Base-by-base conservation (phyloP, 305 asterid genomes). In the Ajuga reptans region DNA sequence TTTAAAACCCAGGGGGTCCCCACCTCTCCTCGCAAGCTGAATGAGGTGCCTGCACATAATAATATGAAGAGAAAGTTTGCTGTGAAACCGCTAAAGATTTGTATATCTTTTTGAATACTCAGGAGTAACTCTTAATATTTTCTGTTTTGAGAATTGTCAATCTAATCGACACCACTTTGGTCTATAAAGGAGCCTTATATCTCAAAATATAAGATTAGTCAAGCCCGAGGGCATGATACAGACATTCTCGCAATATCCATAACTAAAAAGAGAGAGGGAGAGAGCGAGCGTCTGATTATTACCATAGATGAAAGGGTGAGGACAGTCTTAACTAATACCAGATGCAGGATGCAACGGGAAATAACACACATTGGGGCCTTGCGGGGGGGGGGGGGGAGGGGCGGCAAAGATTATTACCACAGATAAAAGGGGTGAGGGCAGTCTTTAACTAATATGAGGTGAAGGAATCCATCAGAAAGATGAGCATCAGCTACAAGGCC, bases 401-500 rank as follows among this genome's bases (percentile, higher is more conserved):
- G 75, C 31, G 33, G 5, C 12, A 8, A 66, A 24, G 15, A 47
- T 66, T 7, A 7, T 39, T 78, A 93, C 99, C 94, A 81, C 50
- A 93, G 76, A 80, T 89, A 89, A 55, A 17, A 80, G 36, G 96
- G 92, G 74, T 81, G 97, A 37, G 96, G 97, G 70, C 99, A 93
- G 66, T 89, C 95, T 79, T 82, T 93, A 65, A 93, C 76, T 78
- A 93, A 49, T 60, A 93, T 77, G 17, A 93, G 86, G 82, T 93
- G 97, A 69, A 93, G 70, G 77, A 87, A 91, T 18, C 99, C 99
- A 62, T 93, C 99, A 59, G 96, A 84, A 78, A 93, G 99, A 82
- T 93, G 97, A 58, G 99, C 99, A 77, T 91, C 95, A 50, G 96
- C 96, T 58, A 91, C 97, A 45, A 93, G 85, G 63, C 99, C 97